Evolutionary conservation across 2,329 filamentous ascomycete genomes (phyloP).

Genomic region (Hymenoscyphus linearis): DNA sequence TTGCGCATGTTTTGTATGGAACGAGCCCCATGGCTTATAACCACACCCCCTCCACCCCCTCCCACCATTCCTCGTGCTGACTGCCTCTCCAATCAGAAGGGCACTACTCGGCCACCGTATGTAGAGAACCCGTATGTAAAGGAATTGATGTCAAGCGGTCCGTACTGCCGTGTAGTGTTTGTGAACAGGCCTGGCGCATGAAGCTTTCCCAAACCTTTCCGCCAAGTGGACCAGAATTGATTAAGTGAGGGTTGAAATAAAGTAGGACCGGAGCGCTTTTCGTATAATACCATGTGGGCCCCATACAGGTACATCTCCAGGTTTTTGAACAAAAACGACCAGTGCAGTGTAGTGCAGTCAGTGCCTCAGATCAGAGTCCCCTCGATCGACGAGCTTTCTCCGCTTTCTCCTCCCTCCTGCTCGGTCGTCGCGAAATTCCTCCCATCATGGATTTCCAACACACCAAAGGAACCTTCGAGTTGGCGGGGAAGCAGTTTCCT

Average conservation of each 20-base stretch:
- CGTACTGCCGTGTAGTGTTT: conserved; percentile 15
- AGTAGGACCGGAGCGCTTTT: conserved; percentile 10
- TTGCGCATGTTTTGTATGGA: conserved; percentile 7
- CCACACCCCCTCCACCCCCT: too few relatives aligned
- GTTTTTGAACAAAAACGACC: conserved; percentile 13
- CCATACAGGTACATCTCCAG: conserved; percentile 15
- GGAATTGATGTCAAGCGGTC: conserved; percentile 16
- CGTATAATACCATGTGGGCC: conserved; percentile 15
- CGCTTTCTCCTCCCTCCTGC: conserved; percentile 1
- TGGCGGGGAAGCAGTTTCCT: conserved; percentile 19
- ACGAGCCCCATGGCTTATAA: conserved; percentile 14
- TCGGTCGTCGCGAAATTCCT: conserved; percentile 3
- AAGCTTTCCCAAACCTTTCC: conserved; percentile 4
- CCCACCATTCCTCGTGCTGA: conserved; percentile 10
- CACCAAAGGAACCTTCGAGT: conserved; percentile 17
- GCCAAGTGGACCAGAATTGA: conserved; percentile 13
- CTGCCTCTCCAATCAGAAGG: conserved; percentile 5
- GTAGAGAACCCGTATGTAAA: too few relatives aligned
- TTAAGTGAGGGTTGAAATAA: conserved; percentile 10
- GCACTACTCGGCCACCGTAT: conserved; percentile 9
- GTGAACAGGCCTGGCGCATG: conserved; percentile 14
- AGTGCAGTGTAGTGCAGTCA: too few relatives aligned
- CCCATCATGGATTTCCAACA: conserved; percentile 19
- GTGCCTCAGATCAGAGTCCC: conserved; percentile 9
- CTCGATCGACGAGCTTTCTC: conserved; percentile 10